These are phyloP conservation scores for Coniochaeta sp. DNA, from an alignment of 2,329 filamentous ascomycete genomes.

Conservation along the genomic window DNA sequence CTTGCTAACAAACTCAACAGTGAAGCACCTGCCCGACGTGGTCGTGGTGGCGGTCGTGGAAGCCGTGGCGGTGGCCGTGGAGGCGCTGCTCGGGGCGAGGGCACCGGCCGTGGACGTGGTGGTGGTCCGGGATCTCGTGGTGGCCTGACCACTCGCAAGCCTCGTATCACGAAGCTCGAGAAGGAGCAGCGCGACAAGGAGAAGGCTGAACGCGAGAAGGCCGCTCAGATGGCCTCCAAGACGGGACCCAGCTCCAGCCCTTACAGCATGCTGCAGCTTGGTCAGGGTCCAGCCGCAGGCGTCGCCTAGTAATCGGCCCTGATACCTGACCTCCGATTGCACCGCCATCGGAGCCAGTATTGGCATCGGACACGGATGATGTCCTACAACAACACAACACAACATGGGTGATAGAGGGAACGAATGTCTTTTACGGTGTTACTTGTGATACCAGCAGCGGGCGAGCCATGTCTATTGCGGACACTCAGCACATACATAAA, in stretches of 20 bases:
- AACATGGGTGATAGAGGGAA: neutral
- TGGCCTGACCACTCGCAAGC: conserved; percentile 68
- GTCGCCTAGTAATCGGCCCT: neutral
- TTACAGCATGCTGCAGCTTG: conserved; percentile 2
- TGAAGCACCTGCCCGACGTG: conserved; percentile 67
- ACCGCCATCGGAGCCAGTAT: neutral
- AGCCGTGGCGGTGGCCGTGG: conserved; percentile 40
- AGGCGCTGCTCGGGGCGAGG: conserved; percentile 52
- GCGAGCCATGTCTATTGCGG: neutral
- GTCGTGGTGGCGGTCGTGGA: conserved; percentile 45
- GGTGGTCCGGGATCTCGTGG: conserved; percentile 66
- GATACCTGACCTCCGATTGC: neutral
- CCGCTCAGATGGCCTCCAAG: conserved; percentile 33
- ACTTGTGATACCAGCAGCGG: neutral
- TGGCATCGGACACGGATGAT: neutral
- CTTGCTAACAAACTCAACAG: conserved; percentile 41
- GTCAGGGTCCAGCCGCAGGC: neutral
- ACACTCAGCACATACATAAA: neutral
- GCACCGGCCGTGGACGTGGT: conserved; percentile 49
- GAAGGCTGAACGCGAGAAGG: conserved; percentile 64
- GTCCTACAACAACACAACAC: too few relatives aligned
- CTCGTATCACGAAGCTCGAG: conserved; percentile 79
- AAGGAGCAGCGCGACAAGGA: conserved; percentile 75
- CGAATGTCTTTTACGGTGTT: neutral
- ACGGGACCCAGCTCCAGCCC: conserved; percentile 5